Evolutionary conservation across 176 grass and related monocot species (phyloP), one percentile per base, ranked within the genome.

Genomic region (Cenchrus fungigraminus): DNA sequence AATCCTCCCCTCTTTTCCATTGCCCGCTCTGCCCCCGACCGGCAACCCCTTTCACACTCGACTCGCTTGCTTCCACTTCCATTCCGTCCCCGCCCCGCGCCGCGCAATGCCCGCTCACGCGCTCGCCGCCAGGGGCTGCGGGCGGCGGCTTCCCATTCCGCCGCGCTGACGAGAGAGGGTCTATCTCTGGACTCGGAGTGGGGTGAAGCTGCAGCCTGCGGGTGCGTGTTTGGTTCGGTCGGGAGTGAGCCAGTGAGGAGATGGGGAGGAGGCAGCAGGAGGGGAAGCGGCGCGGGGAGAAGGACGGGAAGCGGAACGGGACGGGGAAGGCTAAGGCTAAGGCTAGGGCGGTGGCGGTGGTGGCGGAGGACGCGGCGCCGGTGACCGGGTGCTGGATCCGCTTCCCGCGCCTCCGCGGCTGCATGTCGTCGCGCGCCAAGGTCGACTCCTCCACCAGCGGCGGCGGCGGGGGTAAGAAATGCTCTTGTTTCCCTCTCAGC

Each of bases 351-450:
- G 81, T 13, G 79, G 74, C 6, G 59, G 20, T 32, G 67, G 52
- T 66, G 75, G 77, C 79, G 65, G 88, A 92, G 37, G 86, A 87
- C 31, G 87, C 53, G 71, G 87, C 56, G 67, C 80, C 80, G 57
- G 81, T 90, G 43, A 79, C 74, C 22, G 93, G 93, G 46, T 94
- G 96, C 83, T 98, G 96, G 96, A 95, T 95, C 94, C 94, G 87
- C 78, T 73, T 95, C 74, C 91, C 86, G 16, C 83, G 85, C 58
- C 85, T 94, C 50, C 81, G 86, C 37, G 86, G 89, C 77, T 98
- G 96, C 89, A 94, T 98, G 58, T 86, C 93, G 6, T 89, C 91
- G 79, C 92, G 93, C 87, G 87, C 96, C 86, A 98, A 94, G 77
- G 93, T 98, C 70, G 93, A 92, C 85, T 79, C 89, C n/a, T 86